phyloP scores from a whole-genome alignment of 1,284 basidiomycete species.

The Sporisorium exsertum region DNA sequence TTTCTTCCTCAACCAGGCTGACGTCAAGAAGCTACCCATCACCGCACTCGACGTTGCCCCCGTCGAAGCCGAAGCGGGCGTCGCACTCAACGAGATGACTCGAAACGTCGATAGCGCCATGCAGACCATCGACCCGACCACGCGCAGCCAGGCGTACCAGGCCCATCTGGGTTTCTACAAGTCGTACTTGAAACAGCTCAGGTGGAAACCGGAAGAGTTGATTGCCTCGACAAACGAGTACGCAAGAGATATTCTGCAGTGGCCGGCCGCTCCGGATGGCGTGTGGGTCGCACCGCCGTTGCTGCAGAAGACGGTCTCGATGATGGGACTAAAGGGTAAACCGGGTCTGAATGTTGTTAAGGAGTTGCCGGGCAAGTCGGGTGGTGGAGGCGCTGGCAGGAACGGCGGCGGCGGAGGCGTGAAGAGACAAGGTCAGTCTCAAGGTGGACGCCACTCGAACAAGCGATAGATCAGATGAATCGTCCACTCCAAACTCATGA shows the following conservation, averaged over 20 bases:
- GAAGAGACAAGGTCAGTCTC: constrained; percentile 32
- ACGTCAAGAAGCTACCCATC: constrained; percentile 71
- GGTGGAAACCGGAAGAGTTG: constrained; percentile 72
- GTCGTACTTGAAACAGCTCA: constrained; percentile 70
- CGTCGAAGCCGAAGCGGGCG: constrained; percentile 22
- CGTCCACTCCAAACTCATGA: too few species aligned
- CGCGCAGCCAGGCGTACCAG: constrained; percentile 73
- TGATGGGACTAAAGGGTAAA: constrained; percentile 75
- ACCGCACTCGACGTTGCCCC: constrained; percentile 28
- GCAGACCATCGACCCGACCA: constrained; percentile 32
- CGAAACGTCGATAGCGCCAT: constrained; percentile 60
- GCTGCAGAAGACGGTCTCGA: constrained; percentile 74
- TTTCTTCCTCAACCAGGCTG: constrained; percentile 73
- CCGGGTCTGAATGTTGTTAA: constrained; percentile 71
- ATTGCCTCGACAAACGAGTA: constrained; percentile 73
- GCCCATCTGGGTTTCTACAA: constrained; percentile 76
- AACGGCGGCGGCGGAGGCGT: constrained; percentile 12
- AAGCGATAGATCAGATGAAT: constrained; percentile 25
- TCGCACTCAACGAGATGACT: constrained; percentile 4
- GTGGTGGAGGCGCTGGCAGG: constrained; percentile 15
- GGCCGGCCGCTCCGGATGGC: constrained; percentile 46
- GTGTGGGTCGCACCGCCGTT: constrained; percentile 70
- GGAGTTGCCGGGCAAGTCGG: constrained; percentile 33
- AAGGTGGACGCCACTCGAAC: constrained; percentile 24
- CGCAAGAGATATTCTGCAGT: constrained; percentile 37